Evolutionary conservation across 2,329 filamentous ascomycete species (phyloP).

Genomic region (Aspergillus nomiae): DNA sequence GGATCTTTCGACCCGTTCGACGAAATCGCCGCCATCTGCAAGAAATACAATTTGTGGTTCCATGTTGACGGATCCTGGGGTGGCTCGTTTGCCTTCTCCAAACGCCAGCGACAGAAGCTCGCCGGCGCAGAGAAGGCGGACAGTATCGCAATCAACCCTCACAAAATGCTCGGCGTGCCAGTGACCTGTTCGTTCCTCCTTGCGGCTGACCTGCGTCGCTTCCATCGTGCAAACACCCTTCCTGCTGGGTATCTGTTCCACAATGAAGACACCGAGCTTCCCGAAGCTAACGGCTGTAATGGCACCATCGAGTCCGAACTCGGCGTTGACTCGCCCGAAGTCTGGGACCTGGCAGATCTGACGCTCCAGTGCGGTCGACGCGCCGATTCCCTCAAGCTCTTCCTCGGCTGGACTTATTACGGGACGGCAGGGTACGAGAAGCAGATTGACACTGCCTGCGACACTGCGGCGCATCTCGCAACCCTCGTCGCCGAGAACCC

Average conservation of each 20-base stretch:
- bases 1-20: slow-evolving; percentile 84
- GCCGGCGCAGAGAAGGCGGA: slow-evolving; percentile 73
- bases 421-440: slow-evolving; percentile 71
- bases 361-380: slow-evolving; percentile 91
- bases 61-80: slow-evolving; percentile 95
- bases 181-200: slow-evolving; percentile 90
- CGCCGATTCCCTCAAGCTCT: slow-evolving; percentile 84
- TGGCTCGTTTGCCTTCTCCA: slow-evolving; percentile 76
- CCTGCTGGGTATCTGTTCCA: slow-evolving; percentile 87
- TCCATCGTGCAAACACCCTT: slow-evolving; percentile 82
- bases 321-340: slow-evolving; percentile 51
- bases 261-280: slow-evolving; percentile 48
- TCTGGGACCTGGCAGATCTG: slow-evolving; percentile 89
- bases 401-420: slow-evolving; percentile 87
- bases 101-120: slow-evolving; percentile 65
- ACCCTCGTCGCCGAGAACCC: slow-evolving; percentile 55
- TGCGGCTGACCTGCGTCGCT: slow-evolving; percentile 71
- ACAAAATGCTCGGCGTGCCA: slow-evolving; percentile 95
- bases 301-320: slow-evolving; percentile 22
- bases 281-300: slow-evolving; percentile 23
- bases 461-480: slow-evolving; percentile 69
- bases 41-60: slow-evolving; percentile 76
- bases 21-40: slow-evolving; percentile 70
- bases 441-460: slow-evolving; percentile 73
- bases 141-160: slow-evolving; percentile 84